Conservation (phyloP, 495 filamentous ascomycete genomes). For the Achaetomiella virescens region DNA sequence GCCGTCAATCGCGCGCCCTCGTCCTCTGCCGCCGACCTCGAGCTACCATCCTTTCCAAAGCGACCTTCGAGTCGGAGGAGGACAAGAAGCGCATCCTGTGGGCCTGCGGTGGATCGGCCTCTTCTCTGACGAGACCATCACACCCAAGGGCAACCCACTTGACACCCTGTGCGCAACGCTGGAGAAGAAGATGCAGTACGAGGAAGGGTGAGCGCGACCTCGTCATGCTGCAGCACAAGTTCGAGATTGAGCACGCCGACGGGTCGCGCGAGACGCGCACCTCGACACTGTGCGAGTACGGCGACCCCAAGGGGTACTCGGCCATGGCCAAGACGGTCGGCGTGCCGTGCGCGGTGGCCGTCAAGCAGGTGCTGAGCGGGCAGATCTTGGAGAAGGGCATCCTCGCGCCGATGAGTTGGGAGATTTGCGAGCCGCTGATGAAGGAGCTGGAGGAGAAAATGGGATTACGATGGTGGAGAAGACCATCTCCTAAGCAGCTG, state of each 20-base stretch:
- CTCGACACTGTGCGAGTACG: constrained; percentile 80
- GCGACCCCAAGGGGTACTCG: constrained; percentile 72
- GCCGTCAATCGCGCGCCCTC: constrained; percentile 65
- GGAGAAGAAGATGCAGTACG: constrained; percentile 89
- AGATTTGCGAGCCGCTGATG: constrained; percentile 66
- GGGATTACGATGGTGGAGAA: constrained; percentile 33
- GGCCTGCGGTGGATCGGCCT: constrained; percentile 83
- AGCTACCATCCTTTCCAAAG: constrained; percentile 68
- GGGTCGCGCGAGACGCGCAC: constrained; percentile 63
- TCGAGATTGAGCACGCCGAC: constrained; percentile 80
- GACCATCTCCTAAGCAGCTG: constrained; percentile 24
- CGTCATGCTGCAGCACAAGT: constrained; percentile 81
- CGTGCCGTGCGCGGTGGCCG: constrained; percentile 47
- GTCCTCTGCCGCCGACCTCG: constrained; percentile 56
- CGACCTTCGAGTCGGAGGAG: constrained; percentile 60
- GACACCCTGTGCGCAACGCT: constrained; percentile 87
- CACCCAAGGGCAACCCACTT: constrained; percentile 69
- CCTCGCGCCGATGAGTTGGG: constrained; percentile 70
- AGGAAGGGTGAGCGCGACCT: constrained; percentile 77
- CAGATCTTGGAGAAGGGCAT: constrained; percentile 72
- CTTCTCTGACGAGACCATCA: constrained; percentile 70
- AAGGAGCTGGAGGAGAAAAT: constrained; percentile 46
- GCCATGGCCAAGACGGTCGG: constrained; percentile 71
- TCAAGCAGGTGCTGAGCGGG: constrained; percentile 79
- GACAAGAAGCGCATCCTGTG: constrained; percentile 68